Base-by-base conservation (phyloP, 2,329 filamentous ascomycete species). In the Falciphora oryzae region DNA sequence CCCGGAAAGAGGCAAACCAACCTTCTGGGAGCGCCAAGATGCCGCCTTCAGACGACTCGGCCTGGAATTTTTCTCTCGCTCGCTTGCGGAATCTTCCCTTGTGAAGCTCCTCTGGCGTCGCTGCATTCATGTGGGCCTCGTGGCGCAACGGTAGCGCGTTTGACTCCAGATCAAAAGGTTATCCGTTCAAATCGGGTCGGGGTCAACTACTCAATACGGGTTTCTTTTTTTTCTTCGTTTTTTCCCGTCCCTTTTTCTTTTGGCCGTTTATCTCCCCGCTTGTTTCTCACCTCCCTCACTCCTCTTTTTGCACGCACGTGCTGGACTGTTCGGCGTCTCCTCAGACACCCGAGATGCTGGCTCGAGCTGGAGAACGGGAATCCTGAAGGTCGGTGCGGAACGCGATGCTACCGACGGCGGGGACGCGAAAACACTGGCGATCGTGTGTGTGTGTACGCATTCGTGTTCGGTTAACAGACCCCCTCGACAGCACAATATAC, bases 161-260 rank as follows among this genome's bases (percentile, higher is more conserved):
- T 28, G 59, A 61, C 59, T 61, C 59, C 59, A 61, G 59, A 61
- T 61, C 59, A 44, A 38, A 61, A 61, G 59, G 59, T 61, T 61
- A 61, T 61, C 59, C 59, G 59, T 61, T 61, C 59, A 61, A 61
- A 61, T 61, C 59, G 59, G 59, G 59, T 61, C 59, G 59, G 59
- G 59, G 59, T 61, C 59, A 61, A 13, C 59, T 38, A 32, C 44
- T 53, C 38, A 28, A 11, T 4, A 1, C 1, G n/a, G 14, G n/a
- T 18, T n/a, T 25, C 18, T n/a, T 4, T 18, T 61, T 28, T 61
- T 25, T 50, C 18, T 53, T 10, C n/a, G n/a, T n/a, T n/a, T n/a
- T n/a, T 32, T 32, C 5, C 32, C 11, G 32, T 32, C 32, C 32
- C n/a, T n/a, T 16, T 38, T 16, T 16, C 5, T 7, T 44, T 16